Evolutionary conservation across 1,284 basidiomycete species (phyloP), one percentile per base, ranked within the genome.

Genomic region (Tetrapyrgos nigripes): DNA sequence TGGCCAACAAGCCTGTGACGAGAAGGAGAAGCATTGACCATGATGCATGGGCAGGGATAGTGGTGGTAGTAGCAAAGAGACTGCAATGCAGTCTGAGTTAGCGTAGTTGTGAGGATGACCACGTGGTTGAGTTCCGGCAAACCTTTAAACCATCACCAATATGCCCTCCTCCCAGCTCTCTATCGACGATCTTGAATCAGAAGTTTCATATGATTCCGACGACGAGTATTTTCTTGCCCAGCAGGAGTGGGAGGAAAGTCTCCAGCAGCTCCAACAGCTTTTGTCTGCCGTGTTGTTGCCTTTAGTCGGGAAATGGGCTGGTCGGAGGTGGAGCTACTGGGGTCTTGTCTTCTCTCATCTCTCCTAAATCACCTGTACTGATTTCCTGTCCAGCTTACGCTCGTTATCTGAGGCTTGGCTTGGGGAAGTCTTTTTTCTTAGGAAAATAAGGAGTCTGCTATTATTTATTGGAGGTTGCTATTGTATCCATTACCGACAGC

Each of bases 161-260:
- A 61, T 62, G 54, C 58, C 58, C 46, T 51, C 53, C 14, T 55
- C 52, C n/a, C 55, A 58, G 29, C 68, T 69, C 63, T 80, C 77
- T 31, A 63, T 81, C 53, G 79, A 81, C 69, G 79, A 79, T 50
- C 66, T 81, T 49, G 76, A 85, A 21, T 78, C 87, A 31, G 75
- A 79, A 59, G 68, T 67, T 67, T 84, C 77, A 17, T 84, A 83
- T 68, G 88, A 91, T 71, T 81, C 79, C 6, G 91, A 93, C 62
- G 89, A 88, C 63, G 88, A 91, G 62, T 84, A 85, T 61, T 85
- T 84, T 17, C 77, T 93, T 58, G 92, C 92, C 8, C 91, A 94
- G 73, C 83, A 91, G 68, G 94, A 97, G 78, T 97, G 95, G 95
- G 91, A 94, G 68, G 95, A 97, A 74, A 92, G 89, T 68, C 68